A percentile compares a stretch with the other conserved stretches of the same genome.
Evolutionary conservation across 2,329 filamentous ascomycete genomes (phyloP).

Genomic region (Xylaria digitata): DNA sequence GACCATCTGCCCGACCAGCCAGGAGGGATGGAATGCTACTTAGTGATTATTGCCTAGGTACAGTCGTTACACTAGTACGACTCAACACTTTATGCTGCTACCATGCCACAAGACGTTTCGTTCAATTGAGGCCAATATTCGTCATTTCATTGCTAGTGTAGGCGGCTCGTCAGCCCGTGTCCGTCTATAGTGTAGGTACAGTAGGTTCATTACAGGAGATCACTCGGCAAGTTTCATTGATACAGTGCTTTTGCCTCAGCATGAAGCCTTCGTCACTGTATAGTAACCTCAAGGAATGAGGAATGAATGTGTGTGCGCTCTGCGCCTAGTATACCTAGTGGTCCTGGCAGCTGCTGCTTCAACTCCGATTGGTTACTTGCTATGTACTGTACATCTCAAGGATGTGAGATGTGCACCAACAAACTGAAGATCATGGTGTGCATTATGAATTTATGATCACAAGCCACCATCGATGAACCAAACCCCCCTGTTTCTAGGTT

Average conservation of each 20-base stretch:
- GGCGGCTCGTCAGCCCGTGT: too few species aligned
- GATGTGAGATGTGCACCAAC: neutral
- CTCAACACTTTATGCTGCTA: conserved; percentile 6
- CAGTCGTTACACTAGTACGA: conserved; percentile 11
- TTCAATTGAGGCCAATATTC: neutral
- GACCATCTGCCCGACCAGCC: conserved; percentile 1
- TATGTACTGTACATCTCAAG: too few species aligned
- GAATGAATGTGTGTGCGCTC: neutral
- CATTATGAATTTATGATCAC: neutral
- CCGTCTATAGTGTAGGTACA: too few species aligned
- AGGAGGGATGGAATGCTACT: conserved; percentile 4
- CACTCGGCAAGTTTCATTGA: neutral
- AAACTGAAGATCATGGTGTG: neutral
- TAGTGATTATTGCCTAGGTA: neutral
- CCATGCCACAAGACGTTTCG: neutral
- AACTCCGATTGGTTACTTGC: conserved; percentile 12
- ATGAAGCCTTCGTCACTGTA: neutral
- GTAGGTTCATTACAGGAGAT: too few species aligned
- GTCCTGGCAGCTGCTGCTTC: neutral
- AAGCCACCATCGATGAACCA: too few species aligned
- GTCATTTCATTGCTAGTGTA: too few species aligned
- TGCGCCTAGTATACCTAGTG: neutral
- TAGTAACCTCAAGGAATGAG: neutral
- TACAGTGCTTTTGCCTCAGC: neutral
- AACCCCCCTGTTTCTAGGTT: too few species aligned